phyloP scores from a whole-genome alignment of 1,284 basidiomycete species.

The Heterobasidion occidentale region DNA sequence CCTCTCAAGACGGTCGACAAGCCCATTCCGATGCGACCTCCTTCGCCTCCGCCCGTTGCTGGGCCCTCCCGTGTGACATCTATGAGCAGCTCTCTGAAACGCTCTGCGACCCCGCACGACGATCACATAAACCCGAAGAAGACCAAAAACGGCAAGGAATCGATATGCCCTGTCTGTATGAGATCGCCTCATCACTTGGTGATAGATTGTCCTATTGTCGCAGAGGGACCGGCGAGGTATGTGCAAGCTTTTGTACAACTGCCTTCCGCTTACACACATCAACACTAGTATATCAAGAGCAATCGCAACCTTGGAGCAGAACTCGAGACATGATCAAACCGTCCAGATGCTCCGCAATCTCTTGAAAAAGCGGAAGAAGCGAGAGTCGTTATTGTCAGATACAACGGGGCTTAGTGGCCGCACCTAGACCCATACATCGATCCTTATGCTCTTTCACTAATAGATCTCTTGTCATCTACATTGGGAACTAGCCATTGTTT shows the following conservation, averaged over 20 bases:
- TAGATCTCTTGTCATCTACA: too few relatives aligned
- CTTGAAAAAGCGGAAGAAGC: constrained; percentile 34
- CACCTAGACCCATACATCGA: too few relatives aligned
- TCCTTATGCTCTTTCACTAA: too few relatives aligned
- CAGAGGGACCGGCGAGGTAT: constrained; percentile 43
- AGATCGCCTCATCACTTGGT: constrained; percentile 33
- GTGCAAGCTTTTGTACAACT: constrained; percentile 5
- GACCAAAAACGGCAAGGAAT: constrained; percentile 18
- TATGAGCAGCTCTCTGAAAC: constrained; percentile 24
- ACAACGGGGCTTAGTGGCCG: too few relatives aligned
- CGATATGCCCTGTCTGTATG: constrained; percentile 39
- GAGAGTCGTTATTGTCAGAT: neutral
- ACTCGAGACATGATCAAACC: constrained; percentile 27
- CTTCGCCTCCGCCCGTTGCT: neutral
- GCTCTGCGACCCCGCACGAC: constrained; percentile 23
- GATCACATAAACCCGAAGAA: constrained; percentile 28
- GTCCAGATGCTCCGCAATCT: constrained; percentile 36
- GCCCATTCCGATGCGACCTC: neutral
- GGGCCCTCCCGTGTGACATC: neutral
- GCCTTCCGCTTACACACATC: neutral
- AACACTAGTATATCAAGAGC: constrained; percentile 35
- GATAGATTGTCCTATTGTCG: constrained; percentile 45
- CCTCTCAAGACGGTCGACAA: neutral
- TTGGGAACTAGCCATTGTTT: too few relatives aligned
- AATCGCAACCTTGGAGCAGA: constrained; percentile 38